Conservation (phyloP, 169 alveolate genomes). For the Plasmodium cynomolgi region DNA sequence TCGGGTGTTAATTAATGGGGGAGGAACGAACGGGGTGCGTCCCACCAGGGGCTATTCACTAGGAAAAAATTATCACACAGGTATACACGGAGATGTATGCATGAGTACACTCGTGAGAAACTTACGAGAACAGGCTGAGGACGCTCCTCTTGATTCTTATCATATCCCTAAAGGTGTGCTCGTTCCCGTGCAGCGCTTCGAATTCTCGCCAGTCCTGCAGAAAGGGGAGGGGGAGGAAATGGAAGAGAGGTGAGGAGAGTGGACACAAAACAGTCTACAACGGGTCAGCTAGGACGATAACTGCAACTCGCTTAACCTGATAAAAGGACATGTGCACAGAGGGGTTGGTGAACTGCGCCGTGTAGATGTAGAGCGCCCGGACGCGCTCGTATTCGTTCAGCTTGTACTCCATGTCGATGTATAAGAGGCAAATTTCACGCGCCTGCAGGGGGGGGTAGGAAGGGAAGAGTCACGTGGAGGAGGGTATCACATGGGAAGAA, state of each 20-base stretch:
- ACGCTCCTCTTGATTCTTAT: conserved; percentile 81
- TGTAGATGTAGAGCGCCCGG: conserved; percentile 88
- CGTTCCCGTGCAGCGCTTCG: conserved; percentile 91
- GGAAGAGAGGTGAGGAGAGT: neutral
- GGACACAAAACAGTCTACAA: neutral
- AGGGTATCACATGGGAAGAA: neutral
- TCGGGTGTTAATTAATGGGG: too few species aligned
- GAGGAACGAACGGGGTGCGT: neutral
- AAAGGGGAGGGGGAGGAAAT: neutral
- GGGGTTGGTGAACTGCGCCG: conserved; percentile 90
- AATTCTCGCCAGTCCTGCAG: conserved; percentile 90
- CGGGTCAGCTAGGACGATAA: neutral
- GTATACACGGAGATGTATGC: neutral
- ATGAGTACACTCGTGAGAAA: neutral
- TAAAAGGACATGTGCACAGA: conserved; percentile 3
- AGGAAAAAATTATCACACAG: neutral
- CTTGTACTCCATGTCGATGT: conserved; percentile 90
- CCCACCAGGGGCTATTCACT: neutral
- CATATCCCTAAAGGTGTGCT: conserved; percentile 89
- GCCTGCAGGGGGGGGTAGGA: conserved; percentile 48
- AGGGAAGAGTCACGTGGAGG: neutral
- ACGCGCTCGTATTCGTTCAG: conserved; percentile 93
- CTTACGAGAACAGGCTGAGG: conserved; percentile 46
- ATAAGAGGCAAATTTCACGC: conserved; percentile 89
- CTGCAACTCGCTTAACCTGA: conserved; percentile 51